A percentile compares a stretch with the other conserved stretches of the same genome.
Evolutionary conservation across 176 grass and related monocot species (phyloP).

Genomic region (Rhynchospora pubera): DNA sequence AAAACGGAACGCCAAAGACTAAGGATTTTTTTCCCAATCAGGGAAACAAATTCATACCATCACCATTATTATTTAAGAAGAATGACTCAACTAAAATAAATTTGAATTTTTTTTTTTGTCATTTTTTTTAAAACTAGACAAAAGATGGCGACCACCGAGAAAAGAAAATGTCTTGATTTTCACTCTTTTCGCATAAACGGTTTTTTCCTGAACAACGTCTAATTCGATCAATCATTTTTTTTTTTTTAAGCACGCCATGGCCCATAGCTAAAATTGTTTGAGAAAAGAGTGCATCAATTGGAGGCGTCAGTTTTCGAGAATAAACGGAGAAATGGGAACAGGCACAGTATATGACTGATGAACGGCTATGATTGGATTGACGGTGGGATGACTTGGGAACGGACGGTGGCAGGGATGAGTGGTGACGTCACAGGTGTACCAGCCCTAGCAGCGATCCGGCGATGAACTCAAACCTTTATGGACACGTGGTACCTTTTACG

Average conservation of each 20-base stretch:
- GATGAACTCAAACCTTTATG: not conserved
- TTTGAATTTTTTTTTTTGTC: not conserved
- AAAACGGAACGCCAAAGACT: not conserved
- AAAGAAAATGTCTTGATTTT: not conserved
- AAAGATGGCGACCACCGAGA: not conserved
- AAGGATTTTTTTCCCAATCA: no score
- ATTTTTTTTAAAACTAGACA: not conserved
- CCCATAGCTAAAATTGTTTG: not conserved
- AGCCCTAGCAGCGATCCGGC: not conserved
- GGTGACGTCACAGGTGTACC: constrained; percentile 13
- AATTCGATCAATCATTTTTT: not conserved
- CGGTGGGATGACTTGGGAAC: not conserved
- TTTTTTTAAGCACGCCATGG: not conserved
- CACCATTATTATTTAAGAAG: not conserved
- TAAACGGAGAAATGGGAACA: not conserved
- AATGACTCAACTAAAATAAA: not conserved
- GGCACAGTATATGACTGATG: not conserved
- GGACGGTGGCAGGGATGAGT: not conserved
- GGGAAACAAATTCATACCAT: not conserved
- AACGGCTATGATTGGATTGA: constrained; percentile 8
- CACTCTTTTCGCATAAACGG: not conserved
- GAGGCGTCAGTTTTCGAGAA: not conserved
- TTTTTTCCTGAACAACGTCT: not conserved
- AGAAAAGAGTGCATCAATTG: not conserved
- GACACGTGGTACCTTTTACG: not conserved